Percentiles rank a stretch among this genome's conserved stretches.
These are phyloP conservation scores for Wickerhamiella azyma DNA, from an alignment of 805 yeast species.

Conservation along the genomic window DNA sequence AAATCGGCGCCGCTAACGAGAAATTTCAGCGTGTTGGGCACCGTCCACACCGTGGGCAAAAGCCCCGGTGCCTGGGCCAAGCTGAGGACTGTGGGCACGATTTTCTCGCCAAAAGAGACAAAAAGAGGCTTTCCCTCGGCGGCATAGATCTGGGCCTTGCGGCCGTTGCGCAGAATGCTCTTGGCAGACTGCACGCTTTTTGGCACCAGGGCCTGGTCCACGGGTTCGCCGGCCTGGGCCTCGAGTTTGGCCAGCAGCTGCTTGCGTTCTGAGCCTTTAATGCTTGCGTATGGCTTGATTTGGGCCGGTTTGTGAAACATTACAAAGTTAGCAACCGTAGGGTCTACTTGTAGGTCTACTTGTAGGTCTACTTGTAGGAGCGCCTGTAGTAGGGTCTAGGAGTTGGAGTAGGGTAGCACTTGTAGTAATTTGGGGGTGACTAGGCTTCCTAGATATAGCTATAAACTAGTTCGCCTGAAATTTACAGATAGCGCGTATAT, in stretches of 20 bases:
- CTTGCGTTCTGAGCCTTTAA: constrained; percentile 71
- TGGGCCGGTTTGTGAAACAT: constrained; percentile 21
- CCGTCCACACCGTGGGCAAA: constrained; percentile 58
- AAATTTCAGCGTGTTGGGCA: constrained; percentile 55
- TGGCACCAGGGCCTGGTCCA: constrained; percentile 29
- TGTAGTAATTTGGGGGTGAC: not conserved
- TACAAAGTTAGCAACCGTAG: not conserved
- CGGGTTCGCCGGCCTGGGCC: constrained; percentile 23
- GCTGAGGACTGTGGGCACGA: constrained; percentile 55
- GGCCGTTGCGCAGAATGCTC: constrained; percentile 38
- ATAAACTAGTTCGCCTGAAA: no score
- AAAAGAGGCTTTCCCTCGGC: constrained; percentile 55
- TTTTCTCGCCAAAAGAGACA: constrained; percentile 34
- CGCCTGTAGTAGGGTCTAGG: not conserved
- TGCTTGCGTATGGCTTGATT: constrained; percentile 60
- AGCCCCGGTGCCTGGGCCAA: constrained; percentile 56
- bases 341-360: no score
- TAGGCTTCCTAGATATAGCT: no score
- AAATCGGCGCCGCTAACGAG: constrained; percentile 62
- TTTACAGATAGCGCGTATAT: no score
- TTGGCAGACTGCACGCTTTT: constrained; percentile 47
- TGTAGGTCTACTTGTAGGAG: no score
- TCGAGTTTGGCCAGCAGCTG: constrained; percentile 35
- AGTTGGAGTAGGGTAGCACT: no score
- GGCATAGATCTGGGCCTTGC: constrained; percentile 48